These are phyloP conservation scores for Pythium myriotylum DNA, from an alignment of 352 stramenopile species.

Conservation along the genomic window DNA sequence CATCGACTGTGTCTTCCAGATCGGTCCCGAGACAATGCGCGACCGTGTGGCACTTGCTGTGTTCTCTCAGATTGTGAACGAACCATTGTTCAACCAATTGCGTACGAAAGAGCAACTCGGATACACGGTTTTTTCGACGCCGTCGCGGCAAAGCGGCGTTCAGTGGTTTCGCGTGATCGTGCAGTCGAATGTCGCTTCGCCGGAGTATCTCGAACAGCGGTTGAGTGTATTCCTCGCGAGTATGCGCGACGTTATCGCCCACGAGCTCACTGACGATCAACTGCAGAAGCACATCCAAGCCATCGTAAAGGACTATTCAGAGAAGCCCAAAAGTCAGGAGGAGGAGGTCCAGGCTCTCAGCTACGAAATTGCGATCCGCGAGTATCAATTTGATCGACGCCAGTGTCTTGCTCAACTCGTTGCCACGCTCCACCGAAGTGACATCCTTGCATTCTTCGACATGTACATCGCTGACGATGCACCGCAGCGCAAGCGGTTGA, in stretches of 20 bases:
- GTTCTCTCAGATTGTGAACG: constrained; percentile 59
- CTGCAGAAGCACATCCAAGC: constrained; percentile 63
- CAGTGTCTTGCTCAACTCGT: constrained; percentile 45
- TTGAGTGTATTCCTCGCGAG: constrained; percentile 64
- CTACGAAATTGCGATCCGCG: constrained; percentile 65
- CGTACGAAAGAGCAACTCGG: constrained; percentile 72
- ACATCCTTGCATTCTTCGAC: constrained; percentile 78
- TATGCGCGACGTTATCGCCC: constrained; percentile 37
- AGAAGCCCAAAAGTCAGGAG: constrained; percentile 75
- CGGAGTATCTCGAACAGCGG: constrained; percentile 64
- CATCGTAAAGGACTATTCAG: constrained; percentile 61
- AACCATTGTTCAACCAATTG: constrained; percentile 65
- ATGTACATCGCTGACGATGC: constrained; percentile 34
- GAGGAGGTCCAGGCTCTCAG: constrained; percentile 59
- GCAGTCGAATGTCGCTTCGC: constrained; percentile 72
- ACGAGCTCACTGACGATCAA: constrained; percentile 33
- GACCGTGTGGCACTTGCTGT: constrained; percentile 49
- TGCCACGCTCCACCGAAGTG: constrained; percentile 39
- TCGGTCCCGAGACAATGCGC: constrained; percentile 41
- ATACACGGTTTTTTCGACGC: constrained; percentile 69
- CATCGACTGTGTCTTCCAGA: constrained; percentile 54
- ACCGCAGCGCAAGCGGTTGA: constrained; percentile 48
- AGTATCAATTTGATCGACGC: constrained; percentile 73
- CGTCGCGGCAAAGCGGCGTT: constrained; percentile 44
- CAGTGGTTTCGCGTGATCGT: constrained; percentile 76